These are phyloP conservation scores for Scutellaria minor DNA, from an alignment of 257 asterid species.

Conservation along the genomic window DNA sequence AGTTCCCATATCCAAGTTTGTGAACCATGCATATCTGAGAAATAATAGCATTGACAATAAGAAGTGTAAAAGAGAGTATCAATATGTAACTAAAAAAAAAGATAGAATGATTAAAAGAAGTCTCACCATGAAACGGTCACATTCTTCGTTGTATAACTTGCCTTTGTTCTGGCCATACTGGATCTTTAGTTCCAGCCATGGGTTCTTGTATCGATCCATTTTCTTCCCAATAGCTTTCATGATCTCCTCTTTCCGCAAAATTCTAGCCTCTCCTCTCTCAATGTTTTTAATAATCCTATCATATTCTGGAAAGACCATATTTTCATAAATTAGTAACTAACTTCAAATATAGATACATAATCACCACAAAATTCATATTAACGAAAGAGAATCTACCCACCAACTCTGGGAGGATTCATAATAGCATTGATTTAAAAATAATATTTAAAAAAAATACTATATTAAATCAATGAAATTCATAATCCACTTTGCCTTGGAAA, in stretches of 20 bases:
- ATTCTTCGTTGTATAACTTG: conserved; percentile 93
- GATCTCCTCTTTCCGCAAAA: conserved; percentile 88
- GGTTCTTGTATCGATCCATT: conserved; percentile 93
- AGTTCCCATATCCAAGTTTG: conserved; percentile 98
- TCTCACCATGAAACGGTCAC: conserved; percentile 92
- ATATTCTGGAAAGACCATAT: conserved; percentile 61
- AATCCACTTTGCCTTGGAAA: background rate
- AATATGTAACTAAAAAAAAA: background rate
- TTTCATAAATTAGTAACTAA: conserved; percentile 16
- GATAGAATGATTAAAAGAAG: background rate
- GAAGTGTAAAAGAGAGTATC: background rate
- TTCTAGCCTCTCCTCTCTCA: conserved; percentile 97
- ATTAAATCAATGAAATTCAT: background rate
- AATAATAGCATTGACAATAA: background rate
- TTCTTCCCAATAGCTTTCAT: conserved; percentile 91
- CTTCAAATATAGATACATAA: background rate
- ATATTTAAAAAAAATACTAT: no score
- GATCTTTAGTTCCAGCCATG: conserved; percentile 87
- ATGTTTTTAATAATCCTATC: conserved; percentile 88
- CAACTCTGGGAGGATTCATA: background rate
- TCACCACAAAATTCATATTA: background rate
- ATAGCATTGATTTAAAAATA: background rate
- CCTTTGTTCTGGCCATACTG: conserved; percentile 99
- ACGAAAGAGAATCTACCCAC: background rate
- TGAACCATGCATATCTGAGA: conserved; percentile 91